These are phyloP conservation scores for Cicer pinnatifidum DNA, from an alignment of 306 rosid species.

Conservation along the genomic window DNA sequence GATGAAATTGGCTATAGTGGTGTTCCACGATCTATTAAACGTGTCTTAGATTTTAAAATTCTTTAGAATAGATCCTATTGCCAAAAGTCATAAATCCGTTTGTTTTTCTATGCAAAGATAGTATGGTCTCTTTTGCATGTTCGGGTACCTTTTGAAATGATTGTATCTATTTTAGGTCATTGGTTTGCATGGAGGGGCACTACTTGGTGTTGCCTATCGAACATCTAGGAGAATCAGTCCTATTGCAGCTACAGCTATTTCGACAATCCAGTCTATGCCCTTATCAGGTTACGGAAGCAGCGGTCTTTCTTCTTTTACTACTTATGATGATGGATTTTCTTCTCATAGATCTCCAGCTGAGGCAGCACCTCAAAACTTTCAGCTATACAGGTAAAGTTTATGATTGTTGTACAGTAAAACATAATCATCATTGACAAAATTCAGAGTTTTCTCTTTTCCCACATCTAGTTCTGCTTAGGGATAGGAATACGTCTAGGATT, in stretches of 20 bases:
- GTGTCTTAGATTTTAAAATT: constrained; percentile 30
- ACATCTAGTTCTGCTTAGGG: constrained; percentile 11
- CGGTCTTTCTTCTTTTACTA: constrained; percentile 88
- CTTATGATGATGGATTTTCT: constrained; percentile 85
- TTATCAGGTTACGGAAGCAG: constrained; percentile 89
- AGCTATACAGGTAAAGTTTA: constrained; percentile 76
- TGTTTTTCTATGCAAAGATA: constrained; percentile 24
- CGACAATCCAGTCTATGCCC: constrained; percentile 97
- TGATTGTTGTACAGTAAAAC: constrained; percentile 5
- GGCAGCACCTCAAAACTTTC: constrained; percentile 88
- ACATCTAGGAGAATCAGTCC: constrained; percentile 94
- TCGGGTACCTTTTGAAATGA: constrained; percentile 40
- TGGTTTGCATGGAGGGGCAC: constrained; percentile 98
- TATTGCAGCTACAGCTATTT: constrained; percentile 93
- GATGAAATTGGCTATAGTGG: constrained; percentile 28
- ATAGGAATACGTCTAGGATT: background rate
- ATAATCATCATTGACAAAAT: background rate
- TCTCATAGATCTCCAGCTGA: constrained; percentile 74
- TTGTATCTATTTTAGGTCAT: constrained; percentile 65
- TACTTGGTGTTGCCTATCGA: constrained; percentile 96
- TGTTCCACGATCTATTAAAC: constrained; percentile 32
- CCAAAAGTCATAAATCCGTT: constrained; percentile 20
- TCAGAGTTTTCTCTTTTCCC: constrained; percentile 32
- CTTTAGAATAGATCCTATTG: constrained; percentile 18
- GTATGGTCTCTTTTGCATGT: constrained; percentile 35